Conservation (phyloP, 1,284 basidiomycete species). For the Anthracocystis walkeri region DNA sequence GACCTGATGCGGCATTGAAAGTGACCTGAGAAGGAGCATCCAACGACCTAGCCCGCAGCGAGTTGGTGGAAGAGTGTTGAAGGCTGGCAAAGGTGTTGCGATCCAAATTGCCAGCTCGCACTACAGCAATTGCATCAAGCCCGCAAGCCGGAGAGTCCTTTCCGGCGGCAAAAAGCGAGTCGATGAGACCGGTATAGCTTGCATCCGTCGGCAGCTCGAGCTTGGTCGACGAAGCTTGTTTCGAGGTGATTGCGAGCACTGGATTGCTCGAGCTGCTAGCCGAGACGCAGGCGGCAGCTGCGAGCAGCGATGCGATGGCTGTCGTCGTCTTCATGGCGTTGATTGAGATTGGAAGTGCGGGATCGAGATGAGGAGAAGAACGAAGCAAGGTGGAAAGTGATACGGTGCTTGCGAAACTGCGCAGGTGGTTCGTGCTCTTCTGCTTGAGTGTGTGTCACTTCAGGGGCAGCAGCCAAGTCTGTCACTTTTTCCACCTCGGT, state of each 20-base stretch:
- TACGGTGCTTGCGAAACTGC: not conserved
- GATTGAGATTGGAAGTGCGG: not conserved
- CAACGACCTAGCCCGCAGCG: constrained; percentile 36
- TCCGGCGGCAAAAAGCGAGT: constrained; percentile 25
- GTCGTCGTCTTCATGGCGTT: constrained; percentile 29
- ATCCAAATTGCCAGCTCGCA: constrained; percentile 25
- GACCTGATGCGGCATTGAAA: constrained; percentile 14
- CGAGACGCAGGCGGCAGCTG: constrained; percentile 29
- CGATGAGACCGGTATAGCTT: constrained; percentile 19
- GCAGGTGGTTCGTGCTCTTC: constrained; percentile 29
- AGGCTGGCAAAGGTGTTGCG: constrained; percentile 30
- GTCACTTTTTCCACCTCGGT: constrained; percentile 19
- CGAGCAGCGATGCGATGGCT: constrained; percentile 28
- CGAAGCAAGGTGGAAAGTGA: not conserved
- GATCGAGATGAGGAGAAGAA: not conserved
- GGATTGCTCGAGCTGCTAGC: constrained; percentile 22
- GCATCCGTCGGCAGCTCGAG: constrained; percentile 24
- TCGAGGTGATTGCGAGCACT: constrained; percentile 47
- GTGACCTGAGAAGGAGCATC: constrained; percentile 48
- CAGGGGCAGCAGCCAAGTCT: constrained; percentile 12
- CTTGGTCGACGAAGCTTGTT: constrained; percentile 17
- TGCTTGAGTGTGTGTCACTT: not conserved
- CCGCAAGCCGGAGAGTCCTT: constrained; percentile 25
- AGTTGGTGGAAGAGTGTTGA: constrained; percentile 29
- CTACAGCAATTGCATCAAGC: constrained; percentile 30